A percentile compares a stretch with the other conserved stretches of the same genome.
Evolutionary conservation across 176 grass and related monocot genomes (phyloP).

Genomic region (Hordeum vulgare): MorexV3_pseudomolecules_assembly NC_058519.1:657277465-657277964

Average conservation of each 20-base stretch:
- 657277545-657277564: conserved; percentile 35
- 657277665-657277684: conserved; percentile 44
- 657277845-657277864: conserved; percentile 84
- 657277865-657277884: conserved; percentile 60
- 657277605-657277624: conserved; percentile 52
- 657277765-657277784: background rate
- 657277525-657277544: no score
- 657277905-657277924: background rate
- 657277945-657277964: background rate
- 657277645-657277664: conserved; percentile 50
- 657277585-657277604: conserved; percentile 60
- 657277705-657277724: conserved; percentile 23
- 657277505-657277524: background rate
- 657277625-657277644: conserved; percentile 71
- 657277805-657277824: conserved; percentile 51
- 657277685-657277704: conserved; percentile 75
- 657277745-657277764: background rate
- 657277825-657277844: conserved; percentile 91
- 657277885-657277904: conserved; percentile 4
- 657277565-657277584: conserved; percentile 45
- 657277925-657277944: background rate
- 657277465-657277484: background rate
- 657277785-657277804: background rate
- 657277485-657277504: background rate
- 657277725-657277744: background rate